phyloP scores from a whole-genome alignment of 192 early-diverging fungal genomes.

The Coemansia sp. region DNA sequence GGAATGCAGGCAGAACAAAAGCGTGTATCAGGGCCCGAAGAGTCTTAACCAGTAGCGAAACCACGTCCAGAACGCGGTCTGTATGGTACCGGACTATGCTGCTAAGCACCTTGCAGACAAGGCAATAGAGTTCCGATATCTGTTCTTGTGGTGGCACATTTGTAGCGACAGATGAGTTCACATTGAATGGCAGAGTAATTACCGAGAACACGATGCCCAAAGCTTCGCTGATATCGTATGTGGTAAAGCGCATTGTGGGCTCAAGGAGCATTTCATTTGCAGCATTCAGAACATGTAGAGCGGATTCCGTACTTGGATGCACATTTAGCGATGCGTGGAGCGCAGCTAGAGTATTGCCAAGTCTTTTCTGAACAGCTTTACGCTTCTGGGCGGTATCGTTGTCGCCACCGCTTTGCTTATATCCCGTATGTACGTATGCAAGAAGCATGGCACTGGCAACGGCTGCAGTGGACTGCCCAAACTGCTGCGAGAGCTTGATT shows the following conservation, averaged over 20 bases:
- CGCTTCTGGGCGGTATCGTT: conserved; percentile 14
- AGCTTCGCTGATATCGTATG: conserved; percentile 30
- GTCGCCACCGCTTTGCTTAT: conserved; percentile 13
- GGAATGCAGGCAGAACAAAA: conserved; percentile 28
- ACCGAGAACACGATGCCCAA: conserved; percentile 20
- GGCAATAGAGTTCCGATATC: conserved; percentile 14
- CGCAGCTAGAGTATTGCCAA: conserved; percentile 22
- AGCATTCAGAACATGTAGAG: conserved; percentile 6
- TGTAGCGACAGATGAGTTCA: background rate
- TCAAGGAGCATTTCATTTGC: conserved; percentile 30
- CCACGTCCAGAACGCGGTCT: conserved; percentile 19
- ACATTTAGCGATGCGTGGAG: conserved; percentile 17
- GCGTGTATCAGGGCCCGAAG: conserved; percentile 42
- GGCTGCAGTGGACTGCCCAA: background rate
- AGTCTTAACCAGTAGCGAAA: conserved; percentile 19
- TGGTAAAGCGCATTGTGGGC: conserved; percentile 30
- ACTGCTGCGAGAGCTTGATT: conserved; percentile 10
- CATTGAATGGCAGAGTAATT: conserved; percentile 14
- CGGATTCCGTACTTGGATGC: background rate
- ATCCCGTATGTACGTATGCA: conserved; percentile 25
- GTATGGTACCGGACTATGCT: conserved; percentile 32
- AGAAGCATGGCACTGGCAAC: conserved; percentile 18
- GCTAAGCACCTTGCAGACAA: conserved; percentile 23
- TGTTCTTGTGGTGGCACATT: background rate
- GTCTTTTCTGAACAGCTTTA: conserved; percentile 27